phyloP scores from a whole-genome alignment of 2,329 filamentous ascomycete species.

The Amauroascus niger region DNA sequence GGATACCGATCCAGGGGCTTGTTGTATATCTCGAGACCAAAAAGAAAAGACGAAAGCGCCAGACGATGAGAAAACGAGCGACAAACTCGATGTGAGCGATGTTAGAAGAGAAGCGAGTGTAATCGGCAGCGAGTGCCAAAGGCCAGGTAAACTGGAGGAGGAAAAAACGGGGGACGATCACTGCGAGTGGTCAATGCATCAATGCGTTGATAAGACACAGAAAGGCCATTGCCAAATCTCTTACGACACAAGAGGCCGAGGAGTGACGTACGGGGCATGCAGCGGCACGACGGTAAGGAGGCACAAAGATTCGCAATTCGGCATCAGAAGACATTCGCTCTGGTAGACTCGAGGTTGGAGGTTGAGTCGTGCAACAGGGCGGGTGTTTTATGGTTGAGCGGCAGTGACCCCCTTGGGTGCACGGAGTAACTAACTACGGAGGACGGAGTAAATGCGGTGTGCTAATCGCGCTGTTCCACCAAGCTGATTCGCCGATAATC shows the following conservation, averaged over 20 bases:
- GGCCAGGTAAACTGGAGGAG: not conserved
- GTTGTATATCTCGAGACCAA: not conserved
- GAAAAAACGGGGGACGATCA: not conserved
- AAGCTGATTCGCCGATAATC: not conserved
- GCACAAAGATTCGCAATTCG: not conserved
- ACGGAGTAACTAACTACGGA: too few relatives aligned
- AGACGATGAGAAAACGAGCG: not conserved
- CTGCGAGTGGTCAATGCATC: conserved; percentile 1
- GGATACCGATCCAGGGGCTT: not conserved
- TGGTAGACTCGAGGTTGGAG: not conserved
- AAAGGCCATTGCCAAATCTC: conserved; percentile 8
- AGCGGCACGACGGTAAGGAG: not conserved
- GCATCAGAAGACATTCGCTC: not conserved
- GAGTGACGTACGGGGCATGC: too few relatives aligned
- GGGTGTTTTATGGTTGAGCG: too few relatives aligned
- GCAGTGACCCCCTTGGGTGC: too few relatives aligned
- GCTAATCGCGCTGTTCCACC: too few relatives aligned
- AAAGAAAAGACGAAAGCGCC: not conserved
- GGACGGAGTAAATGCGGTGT: not conserved
- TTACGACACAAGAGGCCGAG: conserved; percentile 3
- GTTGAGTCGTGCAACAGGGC: too few relatives aligned
- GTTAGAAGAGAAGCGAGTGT: conserved; percentile 34
- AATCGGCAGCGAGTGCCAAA: conserved; percentile 47
- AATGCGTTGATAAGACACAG: conserved; percentile 2
- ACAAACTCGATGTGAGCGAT: not conserved